Evolutionary conservation across 2,329 filamentous ascomycete species (phyloP), one percentile per base, ranked within the genome.

Genomic region (Claviceps lovelessii): DNA sequence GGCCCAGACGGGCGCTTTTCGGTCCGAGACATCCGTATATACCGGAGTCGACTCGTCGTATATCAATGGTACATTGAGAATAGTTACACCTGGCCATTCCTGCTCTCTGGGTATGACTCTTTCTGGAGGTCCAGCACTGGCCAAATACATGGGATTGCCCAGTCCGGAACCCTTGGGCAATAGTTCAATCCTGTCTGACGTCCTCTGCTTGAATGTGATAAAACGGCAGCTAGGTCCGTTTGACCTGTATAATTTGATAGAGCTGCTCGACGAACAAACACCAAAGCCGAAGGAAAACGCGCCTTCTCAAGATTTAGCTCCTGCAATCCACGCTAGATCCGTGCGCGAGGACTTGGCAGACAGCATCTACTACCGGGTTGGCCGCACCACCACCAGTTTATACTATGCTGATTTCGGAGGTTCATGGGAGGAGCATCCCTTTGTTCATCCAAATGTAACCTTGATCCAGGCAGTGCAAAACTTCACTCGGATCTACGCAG

Each of bases 341-440:
- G 15, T n/a, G 46, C 1, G 28, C 41, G 23, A 29, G 9, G 23
- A 23, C 15, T 19, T n/a, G n/a, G n/a, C 4, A 28, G n/a, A n/a
- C 23, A 23, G 23, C 23, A 23, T 15, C 9, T 9, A 28, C 29
- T 19, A 17, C 15, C 4, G 11, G 5, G 17, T 19, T 6, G 28
- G n/a, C 5, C 4, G 52, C 54, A 11, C 5, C 8, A 17, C 13
- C 7, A 13, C 61, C 29, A 63, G 64, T 55, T 56, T 67, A 28
- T 61, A 59, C 13, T 70, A 67, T 65, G 61, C 70, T 13, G 64
- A 70, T 59, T 61, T 71, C n/a, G 70, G 70, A 28, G 69, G 70
- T 10, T 68, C 67, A 1, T 72, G 69, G 69, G 70, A 72, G 49
- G 70, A 72, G 54, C 70, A 72, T 48, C 70, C 70, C 5, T 60